Evolutionary conservation across 768 basidiomycete genomes (phyloP).

Genomic region (Russula sp.): DNA sequence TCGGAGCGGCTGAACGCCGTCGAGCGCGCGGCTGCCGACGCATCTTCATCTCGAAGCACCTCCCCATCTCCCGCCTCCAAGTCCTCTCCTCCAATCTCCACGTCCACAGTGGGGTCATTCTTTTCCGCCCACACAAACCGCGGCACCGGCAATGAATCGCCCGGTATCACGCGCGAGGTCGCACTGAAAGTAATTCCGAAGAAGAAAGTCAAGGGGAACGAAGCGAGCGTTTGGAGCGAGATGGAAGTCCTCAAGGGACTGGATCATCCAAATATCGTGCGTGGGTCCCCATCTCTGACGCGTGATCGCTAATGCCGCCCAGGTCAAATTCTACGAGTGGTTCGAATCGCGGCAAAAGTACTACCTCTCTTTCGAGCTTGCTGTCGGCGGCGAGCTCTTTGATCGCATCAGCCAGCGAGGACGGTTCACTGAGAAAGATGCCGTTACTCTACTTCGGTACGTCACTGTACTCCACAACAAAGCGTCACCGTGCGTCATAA

Average conservation of each 20-base stretch:
- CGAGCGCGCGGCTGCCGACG: conserved; percentile 50
- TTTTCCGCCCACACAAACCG: not conserved
- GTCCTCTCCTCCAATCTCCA: not conserved
- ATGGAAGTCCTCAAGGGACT: conserved; percentile 89
- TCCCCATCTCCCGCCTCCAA: conserved; percentile 1
- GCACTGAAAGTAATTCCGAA: conserved; percentile 90
- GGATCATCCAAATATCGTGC: conserved; percentile 86
- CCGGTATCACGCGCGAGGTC: conserved; percentile 57
- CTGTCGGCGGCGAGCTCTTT: conserved; percentile 91
- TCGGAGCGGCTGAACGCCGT: conserved; percentile 50
- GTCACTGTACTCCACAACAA: conserved; percentile 27
- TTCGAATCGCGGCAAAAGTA: conserved; percentile 94
- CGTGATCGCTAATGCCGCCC: not conserved
- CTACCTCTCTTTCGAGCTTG: conserved; percentile 93
- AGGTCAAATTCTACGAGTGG: conserved; percentile 97
- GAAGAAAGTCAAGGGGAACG: conserved; percentile 92
- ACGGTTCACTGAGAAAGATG: conserved; percentile 92
- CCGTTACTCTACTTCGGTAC: conserved; percentile 66
- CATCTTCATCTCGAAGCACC: conserved; percentile 11
- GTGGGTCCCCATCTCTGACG: conserved; percentile 27
- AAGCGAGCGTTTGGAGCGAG: conserved; percentile 83
- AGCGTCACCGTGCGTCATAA: not conserved
- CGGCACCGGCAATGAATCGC: not conserved
- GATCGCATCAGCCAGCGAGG: conserved; percentile 79
- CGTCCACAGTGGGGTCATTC: conserved; percentile 5